Base-by-base conservation (phyloP, 192 early-diverging fungal species). In the Fimicolochytrium jonesii region DNA sequence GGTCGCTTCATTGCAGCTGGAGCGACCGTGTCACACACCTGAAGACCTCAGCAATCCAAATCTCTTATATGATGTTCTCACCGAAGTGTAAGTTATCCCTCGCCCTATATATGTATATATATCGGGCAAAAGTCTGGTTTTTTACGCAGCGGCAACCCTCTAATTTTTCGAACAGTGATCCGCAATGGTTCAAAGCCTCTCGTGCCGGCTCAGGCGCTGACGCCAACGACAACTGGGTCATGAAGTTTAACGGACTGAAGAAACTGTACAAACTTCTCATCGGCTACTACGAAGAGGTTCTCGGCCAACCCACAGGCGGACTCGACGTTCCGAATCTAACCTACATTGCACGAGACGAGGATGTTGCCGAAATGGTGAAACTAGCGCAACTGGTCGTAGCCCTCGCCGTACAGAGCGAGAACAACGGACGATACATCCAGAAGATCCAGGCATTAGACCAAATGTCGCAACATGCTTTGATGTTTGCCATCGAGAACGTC, bases 191-290 rank as follows among this genome's bases (percentile, higher is more conserved):
- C 86, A 93, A 92, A 58, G 66, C 80, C 13, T 77, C 84, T 32
- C 80, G 84, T 6, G 48, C n/a, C 22, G 32, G 9, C 30, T 75
- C 83, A 1, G n/a, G n/a, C n/a, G 73, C 82, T 10, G 88, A 90
- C 48, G 79, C 84, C 6, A 90, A 86, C 42, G 89, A 91, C 71
- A 97, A 94, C 79, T 99, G 96, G 96, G 91, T 99, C 1, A 68
- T 93, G 32, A 90, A 89, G 63, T 88, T 92, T 69, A 95, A 93
- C 75, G 91, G 91, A 53, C 82, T 97, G 15, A 95, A 95, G 68
- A 91, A 89, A 68, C 77, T 95, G 32, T 84, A 94, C 75, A 88
- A 87, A 52, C 83, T 97, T 7, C 65, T 97, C 32, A 84, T 82
- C 1, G 71, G 83, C 22, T 95, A 91, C 80, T 92, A 92, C 47